Evolutionary conservation across 1,284 basidiomycete genomes (phyloP).

Genomic region (Pseudomicrostroma phylloplanum): DNA sequence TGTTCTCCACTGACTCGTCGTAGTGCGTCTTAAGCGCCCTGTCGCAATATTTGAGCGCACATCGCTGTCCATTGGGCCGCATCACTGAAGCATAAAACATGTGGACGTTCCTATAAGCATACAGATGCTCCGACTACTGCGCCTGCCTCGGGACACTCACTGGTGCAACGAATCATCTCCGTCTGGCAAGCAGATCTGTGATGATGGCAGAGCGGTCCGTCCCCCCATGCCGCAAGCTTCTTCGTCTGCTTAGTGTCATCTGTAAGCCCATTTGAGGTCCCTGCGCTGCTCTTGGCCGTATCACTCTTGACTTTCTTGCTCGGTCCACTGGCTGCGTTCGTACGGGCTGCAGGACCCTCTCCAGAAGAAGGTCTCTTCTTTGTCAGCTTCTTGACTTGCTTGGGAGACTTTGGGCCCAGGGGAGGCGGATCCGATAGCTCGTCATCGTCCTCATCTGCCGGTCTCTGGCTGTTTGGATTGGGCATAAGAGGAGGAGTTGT

Average conservation of each 20-base stretch:
- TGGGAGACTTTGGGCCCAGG: neutral
- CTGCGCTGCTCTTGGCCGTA: neutral
- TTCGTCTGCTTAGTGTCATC: neutral
- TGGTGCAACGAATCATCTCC: constrained; percentile 10
- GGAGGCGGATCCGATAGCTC: constrained; percentile 3
- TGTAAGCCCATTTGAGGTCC: neutral
- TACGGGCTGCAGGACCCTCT: neutral
- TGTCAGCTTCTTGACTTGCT: neutral
- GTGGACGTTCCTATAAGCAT: constrained; percentile 1
- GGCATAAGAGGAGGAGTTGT: neutral
- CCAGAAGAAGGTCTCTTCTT: constrained; percentile 2
- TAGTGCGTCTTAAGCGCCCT: constrained; percentile 4
- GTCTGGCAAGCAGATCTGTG: constrained; percentile 7
- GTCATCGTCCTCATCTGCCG: constrained; percentile 1
- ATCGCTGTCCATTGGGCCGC: constrained; percentile 8
- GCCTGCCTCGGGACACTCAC: constrained; percentile 6
- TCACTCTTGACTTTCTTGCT: neutral
- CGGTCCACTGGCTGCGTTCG: neutral
- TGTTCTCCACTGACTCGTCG: constrained; percentile 8
- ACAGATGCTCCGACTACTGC: neutral
- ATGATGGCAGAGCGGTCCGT: constrained; percentile 12
- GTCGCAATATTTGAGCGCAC: constrained; percentile 12
- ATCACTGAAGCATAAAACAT: neutral
- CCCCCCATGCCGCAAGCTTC: constrained; percentile 3
- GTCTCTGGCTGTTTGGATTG: neutral